A percentile compares a stretch with the other conserved stretches of the same genome.
phyloP scores from a whole-genome alignment of 2,329 filamentous ascomycete genomes.

The Shiraia bambusicola region DNA sequence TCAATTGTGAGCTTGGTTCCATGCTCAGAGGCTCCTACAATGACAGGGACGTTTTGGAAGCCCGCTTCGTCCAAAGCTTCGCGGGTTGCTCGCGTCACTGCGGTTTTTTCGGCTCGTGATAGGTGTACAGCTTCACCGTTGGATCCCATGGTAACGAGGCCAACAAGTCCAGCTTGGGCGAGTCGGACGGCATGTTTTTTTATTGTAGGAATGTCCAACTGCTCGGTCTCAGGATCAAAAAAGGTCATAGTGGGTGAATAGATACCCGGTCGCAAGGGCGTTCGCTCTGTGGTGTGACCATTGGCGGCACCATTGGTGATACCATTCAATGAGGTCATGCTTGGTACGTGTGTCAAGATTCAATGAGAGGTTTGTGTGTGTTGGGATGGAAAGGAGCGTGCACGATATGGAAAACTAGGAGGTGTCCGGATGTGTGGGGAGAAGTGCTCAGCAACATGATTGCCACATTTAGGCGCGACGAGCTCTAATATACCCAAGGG shows the following conservation, averaged over 20 bases:
- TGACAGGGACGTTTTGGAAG: conserved; percentile 73
- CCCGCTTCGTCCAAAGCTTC: conserved; percentile 81
- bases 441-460: conserved; percentile 13
- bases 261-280: conserved; percentile 75
- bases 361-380: conserved; percentile 3
- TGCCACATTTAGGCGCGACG: conserved; percentile 29
- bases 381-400: conserved; percentile 3
- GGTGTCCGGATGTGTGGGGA: conserved; percentile 11
- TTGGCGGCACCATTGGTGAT: conserved; percentile 34
- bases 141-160: conserved; percentile 83
- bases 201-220: conserved; percentile 77
- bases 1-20: conserved; percentile 79
- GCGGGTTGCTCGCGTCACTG: conserved; percentile 74
- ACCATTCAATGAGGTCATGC: conserved; percentile 31
- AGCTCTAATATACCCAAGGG: conserved; percentile 45
- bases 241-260: conserved; percentile 91
- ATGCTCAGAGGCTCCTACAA: conserved; percentile 79
- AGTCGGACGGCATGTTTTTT: conserved; percentile 79
- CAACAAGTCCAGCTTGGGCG: conserved; percentile 73
- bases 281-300: conserved; percentile 44
- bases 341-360: conserved; percentile 8
- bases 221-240: conserved; percentile 80
- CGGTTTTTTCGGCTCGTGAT: conserved; percentile 72
- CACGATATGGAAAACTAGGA: conserved; percentile 10
- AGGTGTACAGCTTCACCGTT: conserved; percentile 90